Evolutionary conservation across 2,329 filamentous ascomycete species (phyloP).

Genomic region (Colletotrichum ledebouriae): DNA sequence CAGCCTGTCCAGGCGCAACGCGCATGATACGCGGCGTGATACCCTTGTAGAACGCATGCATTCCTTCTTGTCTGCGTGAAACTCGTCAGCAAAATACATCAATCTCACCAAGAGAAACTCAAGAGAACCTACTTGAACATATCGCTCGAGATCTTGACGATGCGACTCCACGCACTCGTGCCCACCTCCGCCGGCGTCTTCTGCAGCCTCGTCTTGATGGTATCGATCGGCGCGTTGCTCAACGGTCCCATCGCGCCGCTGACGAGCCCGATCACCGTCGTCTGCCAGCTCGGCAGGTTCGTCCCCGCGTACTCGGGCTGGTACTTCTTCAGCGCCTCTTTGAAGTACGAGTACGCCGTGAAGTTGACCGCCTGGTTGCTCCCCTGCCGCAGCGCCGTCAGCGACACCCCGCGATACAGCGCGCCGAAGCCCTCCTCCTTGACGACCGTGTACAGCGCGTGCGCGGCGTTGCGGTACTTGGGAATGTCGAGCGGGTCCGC

Average conservation of each 20-base stretch:
- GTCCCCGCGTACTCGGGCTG: constrained; percentile 77
- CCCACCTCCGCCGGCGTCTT: constrained; percentile 87
- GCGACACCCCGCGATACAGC: constrained; percentile 91
- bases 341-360: constrained; percentile 96
- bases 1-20: constrained; percentile 93
- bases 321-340: constrained; percentile 78
- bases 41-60: constrained; percentile 97
- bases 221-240: constrained; percentile 97
- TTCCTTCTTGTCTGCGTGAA: constrained; percentile 82
- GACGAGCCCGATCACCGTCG: constrained; percentile 89
- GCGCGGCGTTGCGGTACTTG: constrained; percentile 95
- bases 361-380: constrained; percentile 99
- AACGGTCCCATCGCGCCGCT: constrained; percentile 95
- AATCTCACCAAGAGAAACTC: no score
- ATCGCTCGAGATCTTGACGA: constrained; percentile 81
- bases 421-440: constrained; percentile 90
- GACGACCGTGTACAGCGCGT: constrained; percentile 86
- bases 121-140: constrained; percentile 79
- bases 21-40: constrained; percentile 98
- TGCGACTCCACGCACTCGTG: constrained; percentile 83
- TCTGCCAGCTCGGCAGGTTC: constrained; percentile 88
- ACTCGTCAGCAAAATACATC: constrained; percentile 6
- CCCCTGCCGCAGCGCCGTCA: constrained; percentile 94
- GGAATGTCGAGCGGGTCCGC: constrained; percentile 95
- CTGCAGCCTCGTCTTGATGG: constrained; percentile 97